A percentile compares a stretch with the other conserved stretches of the same genome.
Conservation (phyloP, 2,329 filamentous ascomycete genomes). For the Curvularia sp. region DNA sequence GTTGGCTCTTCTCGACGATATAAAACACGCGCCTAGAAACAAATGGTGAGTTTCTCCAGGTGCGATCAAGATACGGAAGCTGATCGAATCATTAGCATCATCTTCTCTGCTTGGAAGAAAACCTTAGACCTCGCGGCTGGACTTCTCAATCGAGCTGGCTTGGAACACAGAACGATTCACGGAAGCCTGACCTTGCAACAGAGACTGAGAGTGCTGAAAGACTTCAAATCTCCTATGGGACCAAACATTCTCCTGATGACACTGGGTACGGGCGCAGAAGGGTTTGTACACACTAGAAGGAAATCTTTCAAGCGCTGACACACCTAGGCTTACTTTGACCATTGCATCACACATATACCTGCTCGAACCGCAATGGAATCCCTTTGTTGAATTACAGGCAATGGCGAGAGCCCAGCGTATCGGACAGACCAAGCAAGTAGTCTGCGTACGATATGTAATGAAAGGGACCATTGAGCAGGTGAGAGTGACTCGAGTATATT, state of each 20-base stretch:
- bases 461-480: conserved; percentile 35
- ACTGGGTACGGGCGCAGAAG: conserved; percentile 33
- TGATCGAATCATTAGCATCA: conserved; percentile 33
- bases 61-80: background rate
- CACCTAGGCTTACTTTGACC: conserved; percentile 19
- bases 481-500: background rate
- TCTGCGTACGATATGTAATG: conserved; percentile 36
- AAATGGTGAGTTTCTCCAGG: conserved; percentile 27
- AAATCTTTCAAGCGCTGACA: background rate
- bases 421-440: conserved; percentile 24
- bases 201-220: conserved; percentile 20
- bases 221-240: conserved; percentile 16
- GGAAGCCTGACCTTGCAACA: conserved; percentile 21
- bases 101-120: conserved; percentile 50
- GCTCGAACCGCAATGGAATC: conserved; percentile 44
- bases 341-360: conserved; percentile 30
- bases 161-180: conserved; percentile 26
- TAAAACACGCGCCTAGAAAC: conserved; percentile 19
- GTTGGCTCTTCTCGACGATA: conserved; percentile 31
- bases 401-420: conserved; percentile 33
- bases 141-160: conserved; percentile 27
- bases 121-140: conserved; percentile 41
- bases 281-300: conserved; percentile 10
- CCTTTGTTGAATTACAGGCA: conserved; percentile 39
- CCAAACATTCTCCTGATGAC: conserved; percentile 27